These are phyloP conservation scores for Coprinellus aureogranulatus DNA, from an alignment of 768 basidiomycete genomes.

Conservation along the genomic window DNA sequence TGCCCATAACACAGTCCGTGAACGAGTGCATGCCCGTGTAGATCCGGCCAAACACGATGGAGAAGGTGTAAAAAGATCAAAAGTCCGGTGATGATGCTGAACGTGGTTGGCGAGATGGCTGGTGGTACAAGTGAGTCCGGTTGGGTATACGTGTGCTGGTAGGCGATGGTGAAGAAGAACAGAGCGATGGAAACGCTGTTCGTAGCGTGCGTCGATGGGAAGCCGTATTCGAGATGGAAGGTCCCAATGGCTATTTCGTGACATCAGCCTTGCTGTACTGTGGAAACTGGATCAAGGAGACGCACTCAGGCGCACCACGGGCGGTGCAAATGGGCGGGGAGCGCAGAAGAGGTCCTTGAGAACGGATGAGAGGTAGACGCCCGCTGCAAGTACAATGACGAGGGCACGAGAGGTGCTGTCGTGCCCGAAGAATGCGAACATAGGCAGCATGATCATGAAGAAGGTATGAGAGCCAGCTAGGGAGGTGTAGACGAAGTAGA, in stretches of 20 bases:
- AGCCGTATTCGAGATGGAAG: conserved; percentile 90
- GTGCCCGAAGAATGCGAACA: conserved; percentile 87
- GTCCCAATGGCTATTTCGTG: conserved; percentile 59
- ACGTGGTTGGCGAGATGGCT: conserved; percentile 46
- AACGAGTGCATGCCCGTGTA: conserved; percentile 91
- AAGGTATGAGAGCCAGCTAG: conserved; percentile 84
- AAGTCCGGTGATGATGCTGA: conserved; percentile 38
- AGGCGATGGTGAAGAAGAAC: conserved; percentile 63
- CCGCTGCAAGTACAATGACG: conserved; percentile 66
- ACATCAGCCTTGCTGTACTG: not conserved
- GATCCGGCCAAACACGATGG: conserved; percentile 76
- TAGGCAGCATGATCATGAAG: conserved; percentile 87
- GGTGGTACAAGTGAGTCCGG: conserved; percentile 18
- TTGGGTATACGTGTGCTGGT: conserved; percentile 46
- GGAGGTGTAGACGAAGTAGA: conserved; percentile 82
- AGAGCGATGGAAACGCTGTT: conserved; percentile 89
- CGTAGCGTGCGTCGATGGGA: conserved; percentile 93
- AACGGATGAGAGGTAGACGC: conserved; percentile 85
- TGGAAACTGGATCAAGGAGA: not conserved
- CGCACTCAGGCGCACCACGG: conserved; percentile 85
- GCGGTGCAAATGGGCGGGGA: conserved; percentile 87
- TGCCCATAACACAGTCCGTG: conserved; percentile 66
- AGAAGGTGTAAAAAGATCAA: conserved; percentile 61
- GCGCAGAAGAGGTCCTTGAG: conserved; percentile 88
- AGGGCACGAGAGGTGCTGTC: conserved; percentile 67